These are phyloP conservation scores for Verticillium isaacii DNA, from an alignment of 2,329 filamentous ascomycete genomes.

Conservation along the genomic window DNA sequence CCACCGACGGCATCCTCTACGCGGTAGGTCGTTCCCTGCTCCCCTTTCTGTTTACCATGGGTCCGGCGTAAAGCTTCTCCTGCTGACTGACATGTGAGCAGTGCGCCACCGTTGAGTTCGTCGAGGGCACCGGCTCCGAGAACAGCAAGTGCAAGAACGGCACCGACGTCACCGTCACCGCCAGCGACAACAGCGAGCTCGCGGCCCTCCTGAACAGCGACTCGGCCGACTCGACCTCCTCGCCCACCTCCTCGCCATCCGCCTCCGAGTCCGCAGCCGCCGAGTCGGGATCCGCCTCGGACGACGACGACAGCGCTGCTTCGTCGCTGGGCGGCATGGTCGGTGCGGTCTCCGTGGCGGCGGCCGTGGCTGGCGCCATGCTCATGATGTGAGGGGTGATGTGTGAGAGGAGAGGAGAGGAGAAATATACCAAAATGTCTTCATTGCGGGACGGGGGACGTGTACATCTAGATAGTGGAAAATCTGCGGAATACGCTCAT, in stretches of 20 bases:
- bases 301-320: slow-evolving; percentile 4
- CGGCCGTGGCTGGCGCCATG: slow-evolving; percentile 9
- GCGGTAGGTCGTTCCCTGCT: slow-evolving; percentile 35
- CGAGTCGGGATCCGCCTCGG: neutral
- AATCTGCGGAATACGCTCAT: neutral
- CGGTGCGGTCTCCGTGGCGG: slow-evolving; percentile 6
- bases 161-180: slow-evolving; percentile 21
- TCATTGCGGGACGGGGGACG: neutral
- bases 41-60: neutral
- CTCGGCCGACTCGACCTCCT: neutral
- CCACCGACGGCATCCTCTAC: slow-evolving; percentile 51
- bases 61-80: too few species aligned
- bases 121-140: slow-evolving; percentile 31
- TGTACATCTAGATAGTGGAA: neutral
- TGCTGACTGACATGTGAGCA: slow-evolving; percentile 17
- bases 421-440: neutral
- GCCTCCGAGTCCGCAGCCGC: neutral
- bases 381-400: slow-evolving; percentile 6
- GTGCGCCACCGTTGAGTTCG: slow-evolving; percentile 53
- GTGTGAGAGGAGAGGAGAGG: neutral
- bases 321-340: neutral
- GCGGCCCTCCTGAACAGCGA: slow-evolving; percentile 23
- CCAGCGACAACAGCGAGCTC: slow-evolving; percentile 26
- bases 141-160: slow-evolving; percentile 30
- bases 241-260: neutral